phyloP scores from a whole-genome alignment of 2,329 filamentous ascomycete genomes.

The Didymella pinodella region DNA sequence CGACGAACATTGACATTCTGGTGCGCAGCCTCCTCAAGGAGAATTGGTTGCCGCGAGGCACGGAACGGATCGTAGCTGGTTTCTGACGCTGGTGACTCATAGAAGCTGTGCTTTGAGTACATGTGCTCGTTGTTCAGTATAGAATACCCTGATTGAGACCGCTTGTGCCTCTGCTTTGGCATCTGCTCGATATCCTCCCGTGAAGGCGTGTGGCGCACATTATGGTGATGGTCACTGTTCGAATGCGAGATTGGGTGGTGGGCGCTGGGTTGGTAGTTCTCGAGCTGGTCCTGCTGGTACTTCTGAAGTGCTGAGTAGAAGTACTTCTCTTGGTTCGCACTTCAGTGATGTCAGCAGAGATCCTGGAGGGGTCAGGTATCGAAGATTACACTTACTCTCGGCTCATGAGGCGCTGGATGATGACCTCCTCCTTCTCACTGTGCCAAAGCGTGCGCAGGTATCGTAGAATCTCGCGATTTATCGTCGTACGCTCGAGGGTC shows the following conservation, averaged over 20 bases:
- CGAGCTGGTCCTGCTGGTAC: conserved; percentile 83
- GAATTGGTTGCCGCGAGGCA: conserved; percentile 66
- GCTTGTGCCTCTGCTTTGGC: conserved; percentile 49
- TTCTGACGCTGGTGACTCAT: conserved; percentile 58
- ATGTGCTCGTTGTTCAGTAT: conserved; percentile 64
- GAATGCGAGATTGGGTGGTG: conserved; percentile 74
- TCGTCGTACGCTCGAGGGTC: conserved; percentile 67
- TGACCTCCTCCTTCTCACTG: conserved; percentile 74
- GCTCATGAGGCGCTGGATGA: conserved; percentile 71
- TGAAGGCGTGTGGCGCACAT: conserved; percentile 35
- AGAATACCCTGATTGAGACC: conserved; percentile 64
- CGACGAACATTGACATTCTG: conserved; percentile 75
- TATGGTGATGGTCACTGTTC: conserved; percentile 81
- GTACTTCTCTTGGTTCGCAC: conserved; percentile 87
- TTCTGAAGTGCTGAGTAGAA: conserved; percentile 87
- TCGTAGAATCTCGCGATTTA: conserved; percentile 82
- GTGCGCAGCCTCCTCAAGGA: conserved; percentile 60
- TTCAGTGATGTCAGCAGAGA: conserved; percentile 47
- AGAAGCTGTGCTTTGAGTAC: conserved; percentile 58
- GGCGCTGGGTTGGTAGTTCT: conserved; percentile 80
- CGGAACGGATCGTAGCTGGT: conserved; percentile 86
- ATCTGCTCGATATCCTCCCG: conserved; percentile 46
- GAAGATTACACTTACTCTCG: conserved; percentile 48
- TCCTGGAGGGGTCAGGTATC: neutral
- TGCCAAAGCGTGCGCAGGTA: conserved; percentile 94